phyloP scores from a whole-genome alignment of 108 stramenopile species.

The Stephanodiscus minutulus region DNA sequence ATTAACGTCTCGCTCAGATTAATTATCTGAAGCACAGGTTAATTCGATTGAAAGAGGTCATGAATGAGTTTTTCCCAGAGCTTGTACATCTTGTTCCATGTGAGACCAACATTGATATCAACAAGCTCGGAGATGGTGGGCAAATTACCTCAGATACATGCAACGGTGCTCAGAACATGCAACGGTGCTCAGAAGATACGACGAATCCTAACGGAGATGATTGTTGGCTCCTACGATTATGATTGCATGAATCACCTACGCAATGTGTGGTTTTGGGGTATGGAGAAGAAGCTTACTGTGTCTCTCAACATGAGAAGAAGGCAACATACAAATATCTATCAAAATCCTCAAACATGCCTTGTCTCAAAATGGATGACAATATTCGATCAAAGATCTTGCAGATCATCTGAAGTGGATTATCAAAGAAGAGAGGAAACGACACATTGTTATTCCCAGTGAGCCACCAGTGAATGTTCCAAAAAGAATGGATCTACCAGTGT shows the following conservation, averaged over 20 bases:
- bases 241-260: slow-evolving; percentile 16
- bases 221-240: neutral
- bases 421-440: neutral
- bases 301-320: neutral
- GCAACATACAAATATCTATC: slow-evolving; percentile 12
- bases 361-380: slow-evolving; percentile 13
- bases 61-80: slow-evolving; percentile 10
- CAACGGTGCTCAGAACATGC: slow-evolving; percentile 2
- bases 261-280: slow-evolving; percentile 33
- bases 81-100: neutral
- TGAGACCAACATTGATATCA: slow-evolving; percentile 10
- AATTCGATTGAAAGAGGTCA: slow-evolving; percentile 2
- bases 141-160: slow-evolving; percentile 7
- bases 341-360: slow-evolving; percentile 25
- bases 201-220: neutral
- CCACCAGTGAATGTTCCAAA: slow-evolving; percentile 9
- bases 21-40: slow-evolving; percentile 11
- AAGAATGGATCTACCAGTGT: neutral
- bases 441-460: slow-evolving; percentile 3
- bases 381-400: slow-evolving; percentile 15
- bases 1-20: slow-evolving; percentile 4
- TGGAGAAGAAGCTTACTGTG: slow-evolving; percentile 9
- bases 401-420: no score
- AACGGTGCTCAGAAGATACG: slow-evolving; percentile 7
- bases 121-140: slow-evolving; percentile 16